phyloP scores from a whole-genome alignment of 1,284 basidiomycete species.

The Boletellus deceptivus region DNA sequence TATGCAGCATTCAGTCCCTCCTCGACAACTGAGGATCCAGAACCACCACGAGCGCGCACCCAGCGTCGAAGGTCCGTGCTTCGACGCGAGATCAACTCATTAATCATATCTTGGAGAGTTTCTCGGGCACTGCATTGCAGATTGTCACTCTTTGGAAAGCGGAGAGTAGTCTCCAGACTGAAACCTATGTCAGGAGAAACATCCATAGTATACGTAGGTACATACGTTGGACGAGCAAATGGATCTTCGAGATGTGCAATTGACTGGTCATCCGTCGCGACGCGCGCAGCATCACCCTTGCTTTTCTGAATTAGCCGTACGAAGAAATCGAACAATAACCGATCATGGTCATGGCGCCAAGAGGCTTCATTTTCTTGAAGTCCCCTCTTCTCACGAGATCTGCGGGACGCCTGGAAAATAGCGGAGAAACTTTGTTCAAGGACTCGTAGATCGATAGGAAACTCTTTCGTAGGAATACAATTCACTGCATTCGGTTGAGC shows the following conservation, averaged over 20 bases:
- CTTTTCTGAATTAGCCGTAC: constrained; percentile 2
- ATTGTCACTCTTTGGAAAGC: constrained; percentile 2
- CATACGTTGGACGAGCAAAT: constrained; percentile 4
- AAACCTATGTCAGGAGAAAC: background rate
- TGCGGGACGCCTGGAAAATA: constrained; percentile 10
- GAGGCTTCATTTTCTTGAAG: background rate
- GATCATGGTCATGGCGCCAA: constrained; percentile 15
- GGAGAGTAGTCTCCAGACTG: constrained; percentile 6
- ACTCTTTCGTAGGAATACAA: background rate
- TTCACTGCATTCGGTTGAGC: background rate
- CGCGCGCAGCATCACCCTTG: background rate
- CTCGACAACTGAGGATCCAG: background rate
- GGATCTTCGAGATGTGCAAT: background rate
- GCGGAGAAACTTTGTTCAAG: constrained; percentile 8
- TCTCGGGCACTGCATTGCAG: background rate
- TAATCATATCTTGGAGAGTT: background rate
- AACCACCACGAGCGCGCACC: background rate
- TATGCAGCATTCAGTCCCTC: background rate
- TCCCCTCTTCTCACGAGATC: constrained; percentile 8
- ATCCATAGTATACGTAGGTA: background rate
- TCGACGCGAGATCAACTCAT: accelerated
- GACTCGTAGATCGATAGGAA: constrained; percentile 8
- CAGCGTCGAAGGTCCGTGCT: background rate
- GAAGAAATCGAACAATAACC: background rate
- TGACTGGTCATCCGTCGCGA: background rate